Base-by-base conservation (phyloP, 768 basidiomycete genomes). In the Trametes maxima region DNA sequence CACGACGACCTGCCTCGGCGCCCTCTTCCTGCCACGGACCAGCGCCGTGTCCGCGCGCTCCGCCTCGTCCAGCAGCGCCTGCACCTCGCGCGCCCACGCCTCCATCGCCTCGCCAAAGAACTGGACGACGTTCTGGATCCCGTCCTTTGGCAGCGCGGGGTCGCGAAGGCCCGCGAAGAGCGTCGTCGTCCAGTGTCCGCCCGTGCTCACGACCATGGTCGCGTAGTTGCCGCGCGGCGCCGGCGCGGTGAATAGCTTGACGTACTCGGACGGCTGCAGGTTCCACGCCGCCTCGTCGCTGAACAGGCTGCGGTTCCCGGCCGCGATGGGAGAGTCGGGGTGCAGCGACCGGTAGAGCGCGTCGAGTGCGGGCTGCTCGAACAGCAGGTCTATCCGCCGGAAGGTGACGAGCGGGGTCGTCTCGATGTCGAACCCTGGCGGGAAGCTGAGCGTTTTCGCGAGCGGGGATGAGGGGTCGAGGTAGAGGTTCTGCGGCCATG, bases 151-250 rank as follows among this genome's bases (percentile, higher is more conserved):
- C 24, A 71, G 64, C 2, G 57, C 65, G 6, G 75, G 70, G 56
- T 79, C 71, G 10, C 69, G 70, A 54, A 78, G 77, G 2, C 76
- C 81, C 7, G 71, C 69, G 68, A 89, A 80, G 22, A 85, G 66
- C 0, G 78, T 81, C 5, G 82, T 82, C 1, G 86, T 88, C 88
- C 88, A 89, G 69, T 89, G 88, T 0, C 87, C 87, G 3, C 74
- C 88, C 0, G 87, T 89, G 71, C 80, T 85, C 25, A 83, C 80
- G 58, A 89, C 67, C 70, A 89, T 75, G 11, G 86, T 88, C 43
- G 79, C 79, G 69, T 87, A 89, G 63, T 84, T 82, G 6, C 70
- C 79, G 19, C 77, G 65, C 3, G 85, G 85, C 0, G 78, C 73
- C 11, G 79, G 77, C 1, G 74, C 70, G 11, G 81, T 70, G 72